These are phyloP conservation scores for Podila epigama DNA, from an alignment of 192 early-diverging fungal species.

Conservation along the genomic window DNA sequence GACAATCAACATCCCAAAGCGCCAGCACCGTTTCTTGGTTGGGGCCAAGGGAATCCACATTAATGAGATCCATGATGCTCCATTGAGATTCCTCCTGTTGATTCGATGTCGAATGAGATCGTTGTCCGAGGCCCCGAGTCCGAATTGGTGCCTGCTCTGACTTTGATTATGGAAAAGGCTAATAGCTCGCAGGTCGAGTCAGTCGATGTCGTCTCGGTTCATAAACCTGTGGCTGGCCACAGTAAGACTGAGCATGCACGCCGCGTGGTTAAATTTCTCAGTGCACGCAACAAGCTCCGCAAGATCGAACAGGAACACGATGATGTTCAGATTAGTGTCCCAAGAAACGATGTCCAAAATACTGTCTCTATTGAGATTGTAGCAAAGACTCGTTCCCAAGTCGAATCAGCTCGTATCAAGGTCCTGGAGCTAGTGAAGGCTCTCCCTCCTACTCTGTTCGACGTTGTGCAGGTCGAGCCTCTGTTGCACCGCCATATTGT, in stretches of 20 bases:
- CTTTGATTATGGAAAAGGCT: conserved; percentile 83
- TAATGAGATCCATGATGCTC: conserved; percentile 88
- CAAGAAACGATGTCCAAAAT: conserved; percentile 55
- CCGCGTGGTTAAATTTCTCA: conserved; percentile 79
- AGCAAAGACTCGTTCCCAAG: conserved; percentile 67
- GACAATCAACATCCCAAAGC: conserved; percentile 81
- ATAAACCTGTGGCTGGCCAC: conserved; percentile 57
- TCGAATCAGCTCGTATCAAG: conserved; percentile 69
- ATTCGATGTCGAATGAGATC: conserved; percentile 77
- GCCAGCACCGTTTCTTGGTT: conserved; percentile 92
- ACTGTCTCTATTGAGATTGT: conserved; percentile 79
- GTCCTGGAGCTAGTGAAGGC: conserved; percentile 61
- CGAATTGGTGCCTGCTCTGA: conserved; percentile 74
- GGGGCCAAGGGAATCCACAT: conserved; percentile 81
- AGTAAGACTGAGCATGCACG: conserved; percentile 63
- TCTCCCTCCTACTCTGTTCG: conserved; percentile 54
- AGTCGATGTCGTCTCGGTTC: conserved; percentile 68
- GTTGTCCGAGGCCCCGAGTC: conserved; percentile 81
- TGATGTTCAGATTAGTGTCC: conserved; percentile 63
- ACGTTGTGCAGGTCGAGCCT: conserved; percentile 66
- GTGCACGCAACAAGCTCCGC: conserved; percentile 71
- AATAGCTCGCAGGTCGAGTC: conserved; percentile 76
- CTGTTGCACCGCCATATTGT: conserved; percentile 76
- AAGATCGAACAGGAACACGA: conserved; percentile 80
- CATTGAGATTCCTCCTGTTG: conserved; percentile 78